phyloP scores from a whole-genome alignment of 2,329 filamentous ascomycete species.

The Scedosporium apiospermum region DNA sequence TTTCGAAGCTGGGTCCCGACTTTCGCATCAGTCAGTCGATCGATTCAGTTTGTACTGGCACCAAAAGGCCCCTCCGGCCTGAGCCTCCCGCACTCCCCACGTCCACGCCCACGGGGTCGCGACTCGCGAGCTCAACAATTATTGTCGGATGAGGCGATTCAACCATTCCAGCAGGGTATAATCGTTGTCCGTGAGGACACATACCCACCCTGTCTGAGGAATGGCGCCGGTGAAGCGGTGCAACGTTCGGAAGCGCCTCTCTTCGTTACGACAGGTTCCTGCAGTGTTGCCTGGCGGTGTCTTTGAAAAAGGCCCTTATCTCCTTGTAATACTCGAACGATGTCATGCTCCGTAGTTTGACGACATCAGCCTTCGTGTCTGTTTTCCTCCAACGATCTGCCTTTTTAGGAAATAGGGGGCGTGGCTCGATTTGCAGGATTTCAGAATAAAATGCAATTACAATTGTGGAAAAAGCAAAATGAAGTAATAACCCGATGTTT shows the following conservation, averaged over 20 bases:
- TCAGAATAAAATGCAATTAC: not conserved
- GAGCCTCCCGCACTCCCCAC: not conserved
- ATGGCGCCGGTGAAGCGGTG: not conserved
- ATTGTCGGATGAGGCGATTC: not conserved
- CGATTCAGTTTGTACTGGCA: not conserved
- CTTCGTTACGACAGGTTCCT: not conserved
- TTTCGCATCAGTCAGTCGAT: not conserved
- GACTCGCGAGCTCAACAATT: not conserved
- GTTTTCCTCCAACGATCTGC: not conserved
- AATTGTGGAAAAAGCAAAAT: not conserved
- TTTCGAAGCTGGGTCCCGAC: not conserved
- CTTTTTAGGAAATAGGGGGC: not conserved
- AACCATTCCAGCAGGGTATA: no score
- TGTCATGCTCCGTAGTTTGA: not conserved
- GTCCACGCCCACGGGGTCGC: not conserved
- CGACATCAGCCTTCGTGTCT: not conserved
- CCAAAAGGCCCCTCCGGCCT: not conserved
- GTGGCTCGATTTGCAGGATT: not conserved
- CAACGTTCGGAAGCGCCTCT: not conserved
- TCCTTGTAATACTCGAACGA: not conserved
- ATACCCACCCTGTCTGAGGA: not conserved
- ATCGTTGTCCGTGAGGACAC: no score
- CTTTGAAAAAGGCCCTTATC: no score
- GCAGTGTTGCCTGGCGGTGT: not conserved
- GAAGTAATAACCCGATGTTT: not conserved